Base-by-base conservation (phyloP, 345 rosid genomes). In the Pseudoturritis turrita region DNA sequence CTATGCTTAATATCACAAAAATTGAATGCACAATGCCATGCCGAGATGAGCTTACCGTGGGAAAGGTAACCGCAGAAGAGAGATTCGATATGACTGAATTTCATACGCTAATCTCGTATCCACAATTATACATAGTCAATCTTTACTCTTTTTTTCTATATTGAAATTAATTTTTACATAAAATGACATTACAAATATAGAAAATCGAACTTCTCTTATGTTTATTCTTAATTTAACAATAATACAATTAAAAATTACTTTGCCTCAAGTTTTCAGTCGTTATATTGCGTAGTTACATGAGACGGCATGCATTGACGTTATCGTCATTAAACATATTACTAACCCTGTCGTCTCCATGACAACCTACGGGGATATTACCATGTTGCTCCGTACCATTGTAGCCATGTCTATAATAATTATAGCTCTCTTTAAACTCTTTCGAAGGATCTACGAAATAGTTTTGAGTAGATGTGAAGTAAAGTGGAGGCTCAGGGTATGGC, bases 301-400 rank as follows among this genome's bases (percentile, higher is more conserved):
- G 80, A 33, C 81, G 74, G 75, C 98, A 93, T 40, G 97, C 97
- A 28, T 90, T 87, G 46, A 90, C 97, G 43, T 90, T 93, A 57
- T 93, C 97, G 41, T 93, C 97, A 68, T 86, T 93, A 79, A 90
- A 93, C 87, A 93, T 46, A 84, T 93, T 90, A 80, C 98, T 90
- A 76, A 93, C 96, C 52, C 78, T 85, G 81, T 93, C 97, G 40
- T 93, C 97, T 61, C 97, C 97, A 5, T 97, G 86, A 23, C 60
- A 83, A 59, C 85, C 84, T 14, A 83, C 81, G 0, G 86, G 97
- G 10, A 90, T 82, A 70, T 68, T 82, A 26, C 98, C 98, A 57
- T 84, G 97, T 64, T 80, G 78, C 5, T 87, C 89, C 0, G 84
- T 79, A 8, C 78, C 52, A 56, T 90, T 93, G 75, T 94, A 94